Base-by-base conservation (phyloP, 306 rosid species). In the barrel medic (Medicago truncatula) region DNA sequence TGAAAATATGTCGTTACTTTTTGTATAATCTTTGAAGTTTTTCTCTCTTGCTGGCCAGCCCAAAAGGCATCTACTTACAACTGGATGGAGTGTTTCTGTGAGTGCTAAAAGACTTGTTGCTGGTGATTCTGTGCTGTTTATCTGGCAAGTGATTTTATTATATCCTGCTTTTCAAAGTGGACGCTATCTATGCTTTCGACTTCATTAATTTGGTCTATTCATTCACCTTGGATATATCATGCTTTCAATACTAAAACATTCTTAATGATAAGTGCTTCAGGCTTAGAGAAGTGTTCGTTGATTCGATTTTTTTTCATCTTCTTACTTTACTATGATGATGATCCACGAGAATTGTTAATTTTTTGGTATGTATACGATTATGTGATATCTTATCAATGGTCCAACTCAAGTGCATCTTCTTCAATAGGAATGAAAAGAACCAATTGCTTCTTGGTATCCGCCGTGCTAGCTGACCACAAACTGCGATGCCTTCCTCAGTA, bases 31-130 rank as follows among this genome's bases (percentile, higher is more conserved):
- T 41, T 73, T 34, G 43, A 54, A 14, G 12, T 60, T 80, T 36
- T 59, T 61, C 50, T 10, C 10, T 25, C n/a, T 3, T 82, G 82
- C 87, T 92, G 99, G 99, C 80, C 99, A 95, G 86, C 99, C 99
- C 47, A 95, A 95, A 86, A 88, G 99, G 79, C 99, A 95, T 78
- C 97, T 95, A 53, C 99, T 95, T 80, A 95, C 99, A 0, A 95
- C 99, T 9, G 99, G 99, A 75, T 95, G 99, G 99, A 95, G 99
- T 79, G 99, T 95, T 70, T 95, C 92, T 82, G 98, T 95, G 62
- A 95, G 99, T 90, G 93, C 97, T 58, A 95, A 95, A 84, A 89
- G 97, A 79, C 96, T 95, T 43, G 87, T 95, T 80, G 99, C 99
- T 77, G 99, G 99, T 25, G 99, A 95, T 79, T 87, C 99, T 0